Conservation (phyloP, 2,329 filamentous ascomycete genomes). For the Diplodia corticola region DNA sequence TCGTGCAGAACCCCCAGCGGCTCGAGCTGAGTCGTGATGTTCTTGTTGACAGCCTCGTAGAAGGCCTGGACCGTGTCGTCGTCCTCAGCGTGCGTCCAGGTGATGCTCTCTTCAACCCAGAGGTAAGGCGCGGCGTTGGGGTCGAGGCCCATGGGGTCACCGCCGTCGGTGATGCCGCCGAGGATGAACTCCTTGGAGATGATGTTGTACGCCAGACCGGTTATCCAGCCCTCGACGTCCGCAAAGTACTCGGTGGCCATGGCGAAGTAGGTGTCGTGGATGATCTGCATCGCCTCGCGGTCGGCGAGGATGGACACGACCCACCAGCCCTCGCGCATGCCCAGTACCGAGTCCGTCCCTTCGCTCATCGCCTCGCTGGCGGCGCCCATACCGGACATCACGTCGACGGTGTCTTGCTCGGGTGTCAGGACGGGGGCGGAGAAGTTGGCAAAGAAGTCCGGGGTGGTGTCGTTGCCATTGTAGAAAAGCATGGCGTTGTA, state of each 20-base stretch:
- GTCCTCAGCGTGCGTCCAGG: constrained; percentile 25
- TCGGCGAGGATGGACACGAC: not conserved
- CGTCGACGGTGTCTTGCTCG: not conserved
- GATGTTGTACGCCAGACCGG: not conserved
- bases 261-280: constrained; percentile 18
- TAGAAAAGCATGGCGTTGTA: constrained; percentile 29
- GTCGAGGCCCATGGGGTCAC: constrained; percentile 28
- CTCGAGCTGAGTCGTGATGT: not conserved
- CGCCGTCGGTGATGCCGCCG: constrained; percentile 18
- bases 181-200: not conserved
- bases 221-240: not conserved
- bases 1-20: not conserved
- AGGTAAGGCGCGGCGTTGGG: constrained; percentile 21
- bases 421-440: not conserved
- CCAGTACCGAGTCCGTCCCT: not conserved
- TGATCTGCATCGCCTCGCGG: constrained; percentile 1
- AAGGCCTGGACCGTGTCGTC: constrained; percentile 16
- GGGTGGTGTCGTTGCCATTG: constrained; percentile 23
- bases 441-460: constrained; percentile 4
- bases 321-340: constrained; percentile 7
- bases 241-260: not conserved
- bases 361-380: not conserved
- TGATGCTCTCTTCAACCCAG: constrained; percentile 28
- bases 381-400: not conserved
- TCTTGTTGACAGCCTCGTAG: constrained; percentile 16